Evolutionary conservation across 2,329 filamentous ascomycete species (phyloP), one percentile per base, ranked within the genome.

Genomic region (Macroventuria anomochaeta): DNA sequence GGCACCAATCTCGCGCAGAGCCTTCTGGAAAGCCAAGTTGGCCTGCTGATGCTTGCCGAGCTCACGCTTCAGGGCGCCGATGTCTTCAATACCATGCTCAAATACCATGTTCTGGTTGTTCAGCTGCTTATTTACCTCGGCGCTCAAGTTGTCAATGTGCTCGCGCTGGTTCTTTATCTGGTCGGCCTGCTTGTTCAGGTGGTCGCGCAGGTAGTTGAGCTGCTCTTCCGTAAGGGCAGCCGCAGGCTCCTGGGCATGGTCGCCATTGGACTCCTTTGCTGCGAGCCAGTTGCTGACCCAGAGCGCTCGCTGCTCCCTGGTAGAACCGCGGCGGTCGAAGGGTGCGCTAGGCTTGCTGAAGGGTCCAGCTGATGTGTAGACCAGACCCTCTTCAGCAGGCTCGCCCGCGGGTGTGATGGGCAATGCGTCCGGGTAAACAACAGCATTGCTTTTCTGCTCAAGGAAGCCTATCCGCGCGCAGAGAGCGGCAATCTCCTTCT

Each of bases 11-110:
- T 99, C 95, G 61, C 93, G 87, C 28, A 99, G 80, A 10, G 95
- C 95, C 77, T 97, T 97, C 74, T 97, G 93, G 83, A 97, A 99
- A 65, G 95, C 96, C 76, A 96, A 88, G 76, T 99, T 99, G 71
- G 96, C 95, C 77, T 97, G 95, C 74, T 96, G 93, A 71, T 97
- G 93, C 78, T 97, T 97, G 81, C 90, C 92, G 55, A 99, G 82
- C 76, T 99, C 95, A 54, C 93, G 86, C 78, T 97, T 93, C 33
- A 97, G 82, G 29, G 91, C 88, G 47, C 90, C 88, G 60, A 97
- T 93, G 64, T 95, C 92, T 75, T 96, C 92, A 46, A 96, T 77
- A 34, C 78, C 88, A 58, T 89, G 85, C 64, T 89, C 88, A 50
- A 96, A 86, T 26, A 91, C 89, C 69, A 87, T 85, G 75, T 93